Evolutionary conservation across 2,329 filamentous ascomycete genomes (phyloP).

Genomic region (Aphanoascus verrucosus): DNA sequence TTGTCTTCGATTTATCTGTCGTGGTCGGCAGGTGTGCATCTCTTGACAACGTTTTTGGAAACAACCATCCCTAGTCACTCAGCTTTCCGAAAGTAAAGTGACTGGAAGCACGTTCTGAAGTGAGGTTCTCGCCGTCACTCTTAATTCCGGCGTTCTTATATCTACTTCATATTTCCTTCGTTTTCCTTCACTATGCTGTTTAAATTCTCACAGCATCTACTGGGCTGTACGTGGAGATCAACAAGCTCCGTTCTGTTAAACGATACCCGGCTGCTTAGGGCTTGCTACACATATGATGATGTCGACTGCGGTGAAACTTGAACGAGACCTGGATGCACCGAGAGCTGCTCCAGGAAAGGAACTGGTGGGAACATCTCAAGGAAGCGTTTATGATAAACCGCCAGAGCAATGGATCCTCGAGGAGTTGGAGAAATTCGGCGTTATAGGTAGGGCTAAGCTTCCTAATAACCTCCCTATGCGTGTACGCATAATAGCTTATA

Average conservation of each 20-base stretch:
- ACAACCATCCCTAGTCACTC: neutral
- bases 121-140: neutral
- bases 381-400: constrained; percentile 8
- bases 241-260: neutral
- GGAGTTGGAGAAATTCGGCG: constrained; percentile 6
- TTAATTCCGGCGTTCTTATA: neutral
- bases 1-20: neutral
- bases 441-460: constrained; percentile 2
- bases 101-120: neutral
- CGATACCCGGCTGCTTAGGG: neutral
- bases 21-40: neutral
- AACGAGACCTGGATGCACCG: neutral
- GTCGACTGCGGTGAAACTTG: neutral
- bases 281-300: neutral
- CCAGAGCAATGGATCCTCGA: constrained; percentile 9
- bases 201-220: neutral
- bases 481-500: no score
- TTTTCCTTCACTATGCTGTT: neutral
- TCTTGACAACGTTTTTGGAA: neutral
- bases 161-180: neutral
- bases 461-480: neutral
- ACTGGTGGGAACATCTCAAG: constrained; percentile 9
- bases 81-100: neutral
- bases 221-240: neutral
- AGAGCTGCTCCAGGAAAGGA: neutral